Base-by-base conservation (phyloP, 306 rosid species). In the Acmispon strigosus region DNA sequence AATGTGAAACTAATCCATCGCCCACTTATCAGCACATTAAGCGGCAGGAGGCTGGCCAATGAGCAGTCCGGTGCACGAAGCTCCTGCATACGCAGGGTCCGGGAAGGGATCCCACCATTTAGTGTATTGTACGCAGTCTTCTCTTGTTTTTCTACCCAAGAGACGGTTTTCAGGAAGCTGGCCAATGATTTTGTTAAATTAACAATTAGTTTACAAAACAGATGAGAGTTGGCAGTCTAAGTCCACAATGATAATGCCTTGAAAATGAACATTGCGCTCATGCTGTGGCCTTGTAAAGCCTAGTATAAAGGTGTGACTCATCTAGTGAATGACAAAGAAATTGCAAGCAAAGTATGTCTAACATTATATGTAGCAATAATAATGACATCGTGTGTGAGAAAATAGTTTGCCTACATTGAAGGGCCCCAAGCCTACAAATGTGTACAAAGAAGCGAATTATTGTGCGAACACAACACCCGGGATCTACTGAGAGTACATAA, bases 371-470 rank as follows among this genome's bases (percentile, higher is more conserved):
- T 47, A 65, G 14, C 22, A 66, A 48, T 12, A 72, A 61, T 48
- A 60, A 58, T 62, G 22, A 57, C 15, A 56, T 62, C 9, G 15
- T 74, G 15, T 74, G 47, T 20, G 56, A 45, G 6, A 64, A 49
- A 80, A 42, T 60, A 72, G 29, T 56, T 44, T 61, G 9, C 59
- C 42, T 20, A 56, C 42, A 44, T 37, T 19, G 77, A 32, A 24
- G 39, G 45, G 53, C 58, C 60, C 37, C 37, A 32, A 32, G 37
- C 37, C 32, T 27, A 10, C 29, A 70, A 18, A 48, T 65, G 62
- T 55, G 55, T 45, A 79, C 39, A 56, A 56, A 17, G 39, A 75
- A 63, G 70, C 41, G 47, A 19, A 45, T 37, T 60, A 58, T 60
- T 58, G 52, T 18, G 42, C 20, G 8, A 10, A 8, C 29, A 58